Conservation (phyloP, 768 basidiomycete genomes). For the Sarcodon sp. region DNA sequence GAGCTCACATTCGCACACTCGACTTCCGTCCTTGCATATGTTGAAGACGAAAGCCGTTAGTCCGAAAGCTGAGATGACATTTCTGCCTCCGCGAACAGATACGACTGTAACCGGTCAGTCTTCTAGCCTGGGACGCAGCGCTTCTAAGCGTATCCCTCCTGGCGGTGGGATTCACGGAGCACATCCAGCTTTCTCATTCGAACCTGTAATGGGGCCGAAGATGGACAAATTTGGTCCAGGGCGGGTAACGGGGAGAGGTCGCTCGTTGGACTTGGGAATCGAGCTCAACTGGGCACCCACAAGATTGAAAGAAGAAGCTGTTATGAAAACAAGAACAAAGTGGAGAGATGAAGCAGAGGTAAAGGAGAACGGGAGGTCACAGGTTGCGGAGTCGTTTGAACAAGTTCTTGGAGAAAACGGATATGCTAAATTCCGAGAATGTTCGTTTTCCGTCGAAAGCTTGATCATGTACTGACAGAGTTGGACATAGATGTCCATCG, state of each 20-base stretch:
- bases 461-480: not conserved
- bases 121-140: slow-evolving; percentile 47
- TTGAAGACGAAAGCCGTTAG: no score
- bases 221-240: slow-evolving; percentile 11
- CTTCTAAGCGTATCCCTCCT: slow-evolving; percentile 21
- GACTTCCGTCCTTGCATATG: no score
- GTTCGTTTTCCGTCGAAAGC: slow-evolving; percentile 26
- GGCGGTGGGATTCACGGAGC: slow-evolving; percentile 16
- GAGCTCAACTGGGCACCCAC: slow-evolving; percentile 65
- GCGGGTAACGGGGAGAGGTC: slow-evolving; percentile 33
- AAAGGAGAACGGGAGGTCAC: slow-evolving; percentile 17
- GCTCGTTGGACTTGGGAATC: slow-evolving; percentile 58
- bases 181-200: slow-evolving; percentile 56
- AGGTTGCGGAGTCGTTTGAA: slow-evolving; percentile 21
- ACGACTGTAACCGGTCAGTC: no score
- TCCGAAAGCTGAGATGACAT: no score
- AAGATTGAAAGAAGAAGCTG: slow-evolving; percentile 51
- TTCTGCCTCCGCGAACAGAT: no score
- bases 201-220: slow-evolving; percentile 45
- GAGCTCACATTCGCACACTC: no score
- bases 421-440: slow-evolving; percentile 41
- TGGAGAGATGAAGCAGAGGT: slow-evolving; percentile 11
- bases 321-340: slow-evolving; percentile 22
- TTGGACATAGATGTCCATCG: slow-evolving; percentile 46
- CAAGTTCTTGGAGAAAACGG: slow-evolving; percentile 20